phyloP scores from a whole-genome alignment of 164 flowering plant species.

The Chimonanthus salicifolius region DNA sequence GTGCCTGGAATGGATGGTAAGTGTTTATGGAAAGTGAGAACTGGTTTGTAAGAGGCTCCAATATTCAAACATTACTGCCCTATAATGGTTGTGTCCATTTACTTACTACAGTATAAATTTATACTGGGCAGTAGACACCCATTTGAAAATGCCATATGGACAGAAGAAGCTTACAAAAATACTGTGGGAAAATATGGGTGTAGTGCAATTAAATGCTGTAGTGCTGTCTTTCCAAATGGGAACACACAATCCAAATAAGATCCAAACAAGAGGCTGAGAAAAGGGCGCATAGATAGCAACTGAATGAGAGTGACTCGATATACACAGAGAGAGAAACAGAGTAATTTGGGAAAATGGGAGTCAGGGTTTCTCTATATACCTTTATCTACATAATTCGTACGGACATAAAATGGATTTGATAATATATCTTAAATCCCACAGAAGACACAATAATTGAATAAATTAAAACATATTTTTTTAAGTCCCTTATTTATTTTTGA shows the following conservation, averaged over 20 bases:
- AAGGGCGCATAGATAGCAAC: slow-evolving; percentile 13
- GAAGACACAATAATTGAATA: too few relatives aligned
- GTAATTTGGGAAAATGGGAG: neutral
- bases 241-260: slow-evolving; percentile 16
- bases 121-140: too few relatives aligned
- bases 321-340: neutral
- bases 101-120: neutral
- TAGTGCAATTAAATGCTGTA: slow-evolving; percentile 1
- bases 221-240: slow-evolving; percentile 7
- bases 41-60: neutral
- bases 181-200: neutral
- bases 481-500: too few relatives aligned
- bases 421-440: too few relatives aligned
- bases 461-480: too few relatives aligned
- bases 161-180: neutral
- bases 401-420: too few relatives aligned
- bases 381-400: too few relatives aligned
- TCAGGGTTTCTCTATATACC: too few relatives aligned
- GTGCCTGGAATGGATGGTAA: neutral
- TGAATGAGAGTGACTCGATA: slow-evolving; percentile 9
- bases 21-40: neutral
- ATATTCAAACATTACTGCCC: neutral
- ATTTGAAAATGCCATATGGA: neutral
- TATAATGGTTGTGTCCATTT: slow-evolving; percentile 2
- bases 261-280: slow-evolving; percentile 13